Base-by-base conservation (phyloP, 805 yeast genomes). In the Debaryomyces hansenii region DNA sequence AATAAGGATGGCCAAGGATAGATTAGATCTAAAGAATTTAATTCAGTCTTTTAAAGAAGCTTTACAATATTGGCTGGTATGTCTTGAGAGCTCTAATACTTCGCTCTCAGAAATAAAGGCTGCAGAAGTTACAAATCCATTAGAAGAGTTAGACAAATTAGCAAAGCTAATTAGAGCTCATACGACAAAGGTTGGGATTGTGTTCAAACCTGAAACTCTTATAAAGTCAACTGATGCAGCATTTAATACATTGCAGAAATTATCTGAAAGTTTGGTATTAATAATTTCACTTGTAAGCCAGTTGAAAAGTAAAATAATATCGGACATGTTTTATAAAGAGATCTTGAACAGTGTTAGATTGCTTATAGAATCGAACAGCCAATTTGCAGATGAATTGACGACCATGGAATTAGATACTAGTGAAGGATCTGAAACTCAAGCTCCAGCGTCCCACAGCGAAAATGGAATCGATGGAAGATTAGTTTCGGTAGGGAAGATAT, bases 101-200 rank as follows among this genome's bases (percentile, higher is more conserved):
- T 59, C 38, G 59, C 45, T 49, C 27, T 53, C 59, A 12, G 42
- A 57, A 41, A 51, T 63, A 45, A 50, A 58, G 44, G 41, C 69
- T 12, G 63, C 75, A 11, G 49, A 48, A 20, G 70, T 82, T 2
- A 66, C 58, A 5, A 53, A 68, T 5, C 85, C 88, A 3, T 53
- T 80, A 7, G 69, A 65, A 5, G 96, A 89, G 55, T 56, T 87
- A 12, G 62, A 58, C 4, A 90, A 89, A 59, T 57, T 87, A 5
- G 61, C 80, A 15, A 73, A 78, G 47, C 67, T 89, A 34, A 70
- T 85, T 7, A 83, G 76, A 61, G 90, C 96, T 1, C 90, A 87
- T 59, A 74, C 85, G 2, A 89, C 96, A 2, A 88, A 88, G 60
- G 69, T 87, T 5, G 91, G 90, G 1, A 75, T 85, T 21, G 78